These are phyloP conservation scores for Yamadazyma sp. DNA, from an alignment of 1,139 yeast genomes.

Conservation along the genomic window DNA sequence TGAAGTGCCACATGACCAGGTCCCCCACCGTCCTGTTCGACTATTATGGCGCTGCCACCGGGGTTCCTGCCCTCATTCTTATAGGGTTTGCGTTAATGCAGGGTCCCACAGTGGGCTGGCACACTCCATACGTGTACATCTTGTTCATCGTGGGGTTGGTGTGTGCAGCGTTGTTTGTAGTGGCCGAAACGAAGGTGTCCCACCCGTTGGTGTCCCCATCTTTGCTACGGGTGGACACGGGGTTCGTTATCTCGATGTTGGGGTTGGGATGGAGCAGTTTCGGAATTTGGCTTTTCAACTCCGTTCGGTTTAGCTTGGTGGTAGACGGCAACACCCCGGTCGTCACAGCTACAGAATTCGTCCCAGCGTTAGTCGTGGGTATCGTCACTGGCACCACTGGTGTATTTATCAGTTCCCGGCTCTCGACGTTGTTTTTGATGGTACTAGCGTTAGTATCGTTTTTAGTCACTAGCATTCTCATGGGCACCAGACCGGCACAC, in stretches of 20 bases:
- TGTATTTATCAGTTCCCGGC: background rate
- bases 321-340: conserved; percentile 34
- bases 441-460: background rate
- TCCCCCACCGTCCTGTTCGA: background rate
- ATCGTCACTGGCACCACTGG: background rate
- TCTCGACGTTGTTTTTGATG: background rate
- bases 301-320: conserved; percentile 32
- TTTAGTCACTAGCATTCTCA: background rate
- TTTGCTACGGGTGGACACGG: conserved; percentile 35
- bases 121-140: conserved; percentile 43
- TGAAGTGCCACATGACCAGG: background rate
- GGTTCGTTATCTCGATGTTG: conserved; percentile 43
- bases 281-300: conserved; percentile 54
- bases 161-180: conserved; percentile 30
- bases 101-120: conserved; percentile 60
- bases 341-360: conserved; percentile 34
- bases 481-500: conserved; percentile 1
- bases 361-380: conserved; percentile 23
- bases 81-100: conserved; percentile 50
- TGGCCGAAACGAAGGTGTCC: conserved; percentile 22
- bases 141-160: conserved; percentile 46
- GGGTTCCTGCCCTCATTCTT: conserved; percentile 38
- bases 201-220: background rate
- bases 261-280: conserved; percentile 59
- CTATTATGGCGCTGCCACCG: conserved; percentile 7